Conservation (phyloP, 805 yeast genomes). For the Kuraishia borneana region DNA sequence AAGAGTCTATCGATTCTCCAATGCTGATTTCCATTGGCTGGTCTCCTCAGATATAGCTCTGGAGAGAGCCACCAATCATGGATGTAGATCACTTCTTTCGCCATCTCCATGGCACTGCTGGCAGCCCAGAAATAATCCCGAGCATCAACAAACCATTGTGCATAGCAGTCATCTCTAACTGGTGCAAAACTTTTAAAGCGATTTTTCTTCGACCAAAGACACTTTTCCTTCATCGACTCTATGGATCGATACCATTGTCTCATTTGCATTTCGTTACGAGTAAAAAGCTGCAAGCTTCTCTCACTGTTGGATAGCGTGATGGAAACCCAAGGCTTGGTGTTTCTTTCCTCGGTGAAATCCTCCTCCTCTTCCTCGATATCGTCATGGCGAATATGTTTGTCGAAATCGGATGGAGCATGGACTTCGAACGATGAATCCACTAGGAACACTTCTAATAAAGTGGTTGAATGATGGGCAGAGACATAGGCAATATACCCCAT, state of each 20-base stretch:
- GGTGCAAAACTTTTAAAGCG: conserved; percentile 93
- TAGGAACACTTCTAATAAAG: conserved; percentile 82
- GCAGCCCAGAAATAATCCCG: conserved; percentile 96
- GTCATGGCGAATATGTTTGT: conserved; percentile 8
- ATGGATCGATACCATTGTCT: conserved; percentile 71
- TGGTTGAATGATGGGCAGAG: conserved; percentile 74
- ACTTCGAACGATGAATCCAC: conserved; percentile 72
- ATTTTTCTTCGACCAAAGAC: conserved; percentile 64
- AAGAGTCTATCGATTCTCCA: conserved; percentile 85
- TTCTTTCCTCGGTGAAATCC: conserved; percentile 18
- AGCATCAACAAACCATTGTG: conserved; percentile 91
- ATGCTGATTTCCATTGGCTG: conserved; percentile 90
- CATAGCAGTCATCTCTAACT: conserved; percentile 69
- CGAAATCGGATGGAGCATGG: conserved; percentile 10
- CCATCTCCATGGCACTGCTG: conserved; percentile 85
- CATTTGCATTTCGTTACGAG: conserved; percentile 53
- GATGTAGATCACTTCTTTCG: conserved; percentile 83
- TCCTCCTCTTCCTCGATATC: conserved; percentile 14
- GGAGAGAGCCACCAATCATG: conserved; percentile 99
- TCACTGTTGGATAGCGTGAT: conserved; percentile 63
- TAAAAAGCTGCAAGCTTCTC: conserved; percentile 62
- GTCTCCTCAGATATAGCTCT: conserved; percentile 84
- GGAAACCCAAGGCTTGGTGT: conserved; percentile 34
- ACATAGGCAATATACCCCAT: conserved; percentile 80
- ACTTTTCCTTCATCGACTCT: conserved; percentile 49